Evolutionary conservation across 768 basidiomycete species (phyloP).

Genomic region (Cyclocybe aegerita): DNA sequence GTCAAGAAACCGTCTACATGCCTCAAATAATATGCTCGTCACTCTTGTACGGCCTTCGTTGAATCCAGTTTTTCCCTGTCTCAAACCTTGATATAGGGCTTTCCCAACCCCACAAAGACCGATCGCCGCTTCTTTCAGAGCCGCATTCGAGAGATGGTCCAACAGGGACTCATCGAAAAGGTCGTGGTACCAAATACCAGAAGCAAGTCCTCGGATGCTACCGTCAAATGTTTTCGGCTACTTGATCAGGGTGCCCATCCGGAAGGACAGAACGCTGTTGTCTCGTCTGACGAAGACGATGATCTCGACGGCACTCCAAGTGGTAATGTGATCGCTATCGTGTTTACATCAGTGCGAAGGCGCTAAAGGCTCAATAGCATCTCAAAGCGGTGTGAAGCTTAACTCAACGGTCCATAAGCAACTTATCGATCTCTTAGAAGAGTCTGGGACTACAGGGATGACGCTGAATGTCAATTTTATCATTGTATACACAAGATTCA

Average conservation of each 20-base stretch:
- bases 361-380: neutral
- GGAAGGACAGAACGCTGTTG: constrained; percentile 32
- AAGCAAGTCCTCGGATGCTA: constrained; percentile 43
- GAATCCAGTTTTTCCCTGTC: constrained; percentile 1
- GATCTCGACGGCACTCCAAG: constrained; percentile 35
- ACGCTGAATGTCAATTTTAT: constrained; percentile 59
- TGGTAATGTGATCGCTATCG: constrained; percentile 19
- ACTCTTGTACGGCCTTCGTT: constrained; percentile 55
- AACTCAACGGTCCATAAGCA: constrained; percentile 78
- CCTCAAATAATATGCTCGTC: constrained; percentile 73
- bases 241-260: constrained; percentile 37
- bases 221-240: constrained; percentile 69
- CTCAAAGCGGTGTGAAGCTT: constrained; percentile 44
- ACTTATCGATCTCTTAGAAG: constrained; percentile 70
- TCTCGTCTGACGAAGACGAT: constrained; percentile 42
- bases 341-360: neutral
- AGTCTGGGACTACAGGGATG: constrained; percentile 66
- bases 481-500: neutral
- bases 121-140: constrained; percentile 83
- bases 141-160: constrained; percentile 70
- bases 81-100: constrained; percentile 52
- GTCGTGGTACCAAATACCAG: constrained; percentile 64
- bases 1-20: constrained; percentile 69
- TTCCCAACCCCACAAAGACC: constrained; percentile 68
- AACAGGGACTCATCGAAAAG: constrained; percentile 73